Percentiles rank a stretch among this genome's conserved stretches.
Evolutionary conservation across 1,284 basidiomycete species (phyloP).

Genomic region (Pisolithus thermaeus): DNA sequence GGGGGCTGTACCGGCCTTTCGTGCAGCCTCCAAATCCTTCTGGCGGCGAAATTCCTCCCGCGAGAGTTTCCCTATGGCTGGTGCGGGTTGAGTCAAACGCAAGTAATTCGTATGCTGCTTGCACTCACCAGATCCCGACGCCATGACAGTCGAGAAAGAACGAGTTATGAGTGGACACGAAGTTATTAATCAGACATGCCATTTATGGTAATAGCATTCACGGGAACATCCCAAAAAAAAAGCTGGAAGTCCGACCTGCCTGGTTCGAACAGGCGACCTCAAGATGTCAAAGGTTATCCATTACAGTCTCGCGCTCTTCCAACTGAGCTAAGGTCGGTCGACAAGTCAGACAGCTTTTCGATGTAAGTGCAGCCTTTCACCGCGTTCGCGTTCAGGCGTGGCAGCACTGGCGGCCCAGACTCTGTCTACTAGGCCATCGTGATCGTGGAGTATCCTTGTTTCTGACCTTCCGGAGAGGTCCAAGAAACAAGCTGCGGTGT

Average conservation of each 20-base stretch:
- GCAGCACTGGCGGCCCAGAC: no score
- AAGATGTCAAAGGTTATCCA: slow-evolving; percentile 32
- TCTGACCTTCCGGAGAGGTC: no score
- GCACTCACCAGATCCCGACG: slow-evolving; percentile 40
- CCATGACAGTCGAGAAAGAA: slow-evolving; percentile 28
- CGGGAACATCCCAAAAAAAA: not conserved
- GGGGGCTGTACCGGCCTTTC: slow-evolving; percentile 96
- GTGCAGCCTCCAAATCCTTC: slow-evolving; percentile 93
- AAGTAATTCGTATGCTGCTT: not conserved
- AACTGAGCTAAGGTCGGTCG: slow-evolving; percentile 34
- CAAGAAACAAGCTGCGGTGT: no score
- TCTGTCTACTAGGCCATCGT: no score
- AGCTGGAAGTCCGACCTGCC: slow-evolving; percentile 40
- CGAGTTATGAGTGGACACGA: not conserved
- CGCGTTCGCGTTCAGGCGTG: no score
- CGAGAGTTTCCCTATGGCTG: slow-evolving; percentile 77
- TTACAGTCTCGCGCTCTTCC: slow-evolving; percentile 35
- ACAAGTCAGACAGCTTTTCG: no score
- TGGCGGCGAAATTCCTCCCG: slow-evolving; percentile 90
- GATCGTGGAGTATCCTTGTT: no score
- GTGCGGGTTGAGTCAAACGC: not conserved
- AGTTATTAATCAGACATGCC: not conserved
- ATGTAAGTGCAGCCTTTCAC: no score
- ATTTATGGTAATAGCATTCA: no score
- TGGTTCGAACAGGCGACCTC: slow-evolving; percentile 55